Evolutionary conservation across 352 stramenopile species (phyloP).

Genomic region (Phytophthora citricola): DNA sequence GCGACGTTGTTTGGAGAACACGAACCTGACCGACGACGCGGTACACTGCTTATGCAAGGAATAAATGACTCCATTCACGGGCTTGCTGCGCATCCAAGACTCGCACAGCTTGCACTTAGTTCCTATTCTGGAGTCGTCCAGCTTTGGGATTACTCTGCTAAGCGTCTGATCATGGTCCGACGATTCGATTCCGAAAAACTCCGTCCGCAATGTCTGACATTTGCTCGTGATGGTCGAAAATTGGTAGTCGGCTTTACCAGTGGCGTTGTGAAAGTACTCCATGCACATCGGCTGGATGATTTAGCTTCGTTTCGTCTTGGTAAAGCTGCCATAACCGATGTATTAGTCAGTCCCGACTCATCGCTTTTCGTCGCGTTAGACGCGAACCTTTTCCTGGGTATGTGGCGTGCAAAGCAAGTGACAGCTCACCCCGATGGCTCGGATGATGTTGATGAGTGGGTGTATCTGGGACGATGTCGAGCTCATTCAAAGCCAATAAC

Average conservation of each 20-base stretch:
- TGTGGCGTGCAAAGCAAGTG: conserved; percentile 70
- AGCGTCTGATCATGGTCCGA: conserved; percentile 85
- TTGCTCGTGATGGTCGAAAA: conserved; percentile 77
- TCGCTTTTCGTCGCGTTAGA: conserved; percentile 85
- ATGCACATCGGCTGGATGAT: conserved; percentile 81
- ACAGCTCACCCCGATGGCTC: conserved; percentile 9
- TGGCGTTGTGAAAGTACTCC: conserved; percentile 87
- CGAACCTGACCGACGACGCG: conserved; percentile 82
- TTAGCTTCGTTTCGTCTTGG: conserved; percentile 66
- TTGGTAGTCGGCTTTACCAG: conserved; percentile 90
- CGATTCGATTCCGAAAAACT: conserved; percentile 71
- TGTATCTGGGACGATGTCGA: conserved; percentile 84
- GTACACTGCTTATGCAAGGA: conserved; percentile 92
- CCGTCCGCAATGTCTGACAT: conserved; percentile 82
- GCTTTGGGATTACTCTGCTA: conserved; percentile 91
- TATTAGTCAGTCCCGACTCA: conserved; percentile 78
- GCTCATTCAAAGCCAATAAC: conserved; percentile 86
- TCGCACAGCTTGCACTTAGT: conserved; percentile 79
- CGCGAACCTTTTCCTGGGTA: conserved; percentile 70
- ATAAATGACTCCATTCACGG: conserved; percentile 89
- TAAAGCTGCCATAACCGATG: conserved; percentile 78
- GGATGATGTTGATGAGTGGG: conserved; percentile 60
- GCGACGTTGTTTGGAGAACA: conserved; percentile 86
- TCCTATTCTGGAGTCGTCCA: conserved; percentile 88
- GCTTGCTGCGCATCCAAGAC: conserved; percentile 78